Conservation (phyloP, 179 eudicot genomes). For the Beta macrorhiza region DNA sequence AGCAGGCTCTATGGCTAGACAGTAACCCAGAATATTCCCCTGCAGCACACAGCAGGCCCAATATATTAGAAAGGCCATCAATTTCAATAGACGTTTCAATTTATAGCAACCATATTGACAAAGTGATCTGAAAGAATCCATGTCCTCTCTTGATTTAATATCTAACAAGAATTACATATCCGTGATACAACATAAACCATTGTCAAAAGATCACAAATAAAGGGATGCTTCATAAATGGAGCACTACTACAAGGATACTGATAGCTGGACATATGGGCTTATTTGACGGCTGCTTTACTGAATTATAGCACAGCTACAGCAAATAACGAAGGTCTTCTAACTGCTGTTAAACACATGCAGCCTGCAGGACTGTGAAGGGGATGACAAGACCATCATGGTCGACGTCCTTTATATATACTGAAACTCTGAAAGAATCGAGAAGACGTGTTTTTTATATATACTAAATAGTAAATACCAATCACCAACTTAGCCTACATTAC, state of each 20-base stretch:
- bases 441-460: no score
- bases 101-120: background rate
- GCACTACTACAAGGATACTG: background rate
- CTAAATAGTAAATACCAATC: no score
- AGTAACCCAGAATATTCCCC: conserved; percentile 62
- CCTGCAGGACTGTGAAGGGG: background rate
- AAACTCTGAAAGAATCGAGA: no score
- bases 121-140: background rate
- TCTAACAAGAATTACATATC: background rate
- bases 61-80: conserved; percentile 1
- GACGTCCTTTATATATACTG: no score
- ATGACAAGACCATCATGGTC: background rate
- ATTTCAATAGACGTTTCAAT: background rate
- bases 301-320: background rate
- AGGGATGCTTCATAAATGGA: background rate
- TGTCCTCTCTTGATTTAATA: background rate
- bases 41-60: conserved; percentile 31
- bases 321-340: background rate
- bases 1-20: conserved; percentile 67
- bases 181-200: background rate
- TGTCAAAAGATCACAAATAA: background rate
- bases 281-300: background rate
- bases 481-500: no score
- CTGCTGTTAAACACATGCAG: background rate
- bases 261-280: background rate